Evolutionary conservation across 108 stramenopile genomes (phyloP).

Genomic region (Nitzschia sp.): DNA sequence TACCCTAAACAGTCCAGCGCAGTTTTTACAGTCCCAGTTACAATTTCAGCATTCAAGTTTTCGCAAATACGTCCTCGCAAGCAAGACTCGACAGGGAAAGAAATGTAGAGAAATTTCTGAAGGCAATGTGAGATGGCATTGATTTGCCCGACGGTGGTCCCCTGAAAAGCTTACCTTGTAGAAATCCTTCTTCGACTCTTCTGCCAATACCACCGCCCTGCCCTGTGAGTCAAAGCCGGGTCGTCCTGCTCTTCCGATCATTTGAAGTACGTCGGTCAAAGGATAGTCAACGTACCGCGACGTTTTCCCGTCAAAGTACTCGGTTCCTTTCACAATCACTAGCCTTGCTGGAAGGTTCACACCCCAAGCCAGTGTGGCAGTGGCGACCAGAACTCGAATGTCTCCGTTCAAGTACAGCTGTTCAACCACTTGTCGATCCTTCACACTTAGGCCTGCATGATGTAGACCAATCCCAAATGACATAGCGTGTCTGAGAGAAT

Average conservation of each 20-base stretch:
- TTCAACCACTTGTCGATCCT: conserved; percentile 89
- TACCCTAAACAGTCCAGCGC: conserved; percentile 86
- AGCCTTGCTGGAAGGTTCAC: conserved; percentile 91
- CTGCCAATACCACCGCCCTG: conserved; percentile 92
- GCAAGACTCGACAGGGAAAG: conserved; percentile 99
- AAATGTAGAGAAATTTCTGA: conserved; percentile 93
- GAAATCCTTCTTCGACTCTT: conserved; percentile 95
- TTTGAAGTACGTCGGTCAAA: conserved; percentile 98
- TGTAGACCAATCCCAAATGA: conserved; percentile 97
- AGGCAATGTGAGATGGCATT: not conserved
- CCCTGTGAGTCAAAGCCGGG: conserved; percentile 95
- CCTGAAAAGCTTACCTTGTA: conserved; percentile 55
- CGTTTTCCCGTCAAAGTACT: conserved; percentile 96
- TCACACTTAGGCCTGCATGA: conserved; percentile 85
- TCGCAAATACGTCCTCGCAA: conserved; percentile 83
- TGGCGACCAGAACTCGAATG: conserved; percentile 95
- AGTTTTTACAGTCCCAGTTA: conserved; percentile 78
- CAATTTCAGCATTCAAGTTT: conserved; percentile 95
- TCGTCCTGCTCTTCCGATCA: conserved; percentile 95
- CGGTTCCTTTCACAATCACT: conserved; percentile 91
- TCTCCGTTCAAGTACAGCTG: conserved; percentile 83
- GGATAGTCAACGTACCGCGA: conserved; percentile 97
- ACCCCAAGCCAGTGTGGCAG: conserved; percentile 67
- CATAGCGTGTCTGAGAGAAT: conserved; percentile 91
- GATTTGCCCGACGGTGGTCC: not conserved